Evolutionary conservation across 2,329 filamentous ascomycete species (phyloP).

Genomic region (Paraconiothyrium brasiliense): DNA sequence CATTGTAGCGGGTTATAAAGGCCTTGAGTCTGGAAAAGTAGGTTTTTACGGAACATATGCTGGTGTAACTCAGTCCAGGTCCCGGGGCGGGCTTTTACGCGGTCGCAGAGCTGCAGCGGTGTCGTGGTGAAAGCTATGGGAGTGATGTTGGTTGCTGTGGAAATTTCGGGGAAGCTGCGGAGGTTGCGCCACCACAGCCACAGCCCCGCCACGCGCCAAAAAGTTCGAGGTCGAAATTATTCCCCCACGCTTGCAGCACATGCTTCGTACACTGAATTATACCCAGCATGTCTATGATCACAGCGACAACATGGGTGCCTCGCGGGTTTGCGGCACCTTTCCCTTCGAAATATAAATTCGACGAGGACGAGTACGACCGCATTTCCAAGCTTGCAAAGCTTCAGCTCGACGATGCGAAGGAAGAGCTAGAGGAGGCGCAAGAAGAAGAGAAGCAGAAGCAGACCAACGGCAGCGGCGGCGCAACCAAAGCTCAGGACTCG

Average conservation of each 20-base stretch:
- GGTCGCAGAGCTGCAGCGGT: background rate
- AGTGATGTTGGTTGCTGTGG: background rate
- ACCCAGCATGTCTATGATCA: conserved; percentile 64
- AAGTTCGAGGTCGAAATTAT: conserved; percentile 25
- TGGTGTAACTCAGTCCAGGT: background rate
- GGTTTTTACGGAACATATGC: background rate
- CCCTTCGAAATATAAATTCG: conserved; percentile 60
- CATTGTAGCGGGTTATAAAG: conserved; percentile 34
- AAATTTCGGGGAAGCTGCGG: conserved; percentile 14
- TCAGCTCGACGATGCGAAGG: conserved; percentile 90
- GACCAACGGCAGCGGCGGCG: conserved; percentile 35
- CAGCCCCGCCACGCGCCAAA: conserved; percentile 19
- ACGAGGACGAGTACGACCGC: conserved; percentile 62
- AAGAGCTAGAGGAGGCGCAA: conserved; percentile 71
- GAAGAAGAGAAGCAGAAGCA: conserved; percentile 59
- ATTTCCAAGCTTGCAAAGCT: conserved; percentile 62
- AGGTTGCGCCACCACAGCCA: conserved; percentile 23
- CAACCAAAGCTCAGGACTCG: conserved; percentile 29
- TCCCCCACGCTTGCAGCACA: conserved; percentile 16
- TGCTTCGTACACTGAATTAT: background rate
- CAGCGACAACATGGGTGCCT: conserved; percentile 63
- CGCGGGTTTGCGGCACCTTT: conserved; percentile 61
- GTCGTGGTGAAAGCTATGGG: background rate
- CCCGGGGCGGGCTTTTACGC: background rate
- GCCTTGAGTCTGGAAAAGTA: background rate